Percentiles rank a stretch among this genome's conserved stretches.
Evolutionary conservation across 1,284 basidiomycete genomes (phyloP).

Genomic region (Termitomyces sp.): DNA sequence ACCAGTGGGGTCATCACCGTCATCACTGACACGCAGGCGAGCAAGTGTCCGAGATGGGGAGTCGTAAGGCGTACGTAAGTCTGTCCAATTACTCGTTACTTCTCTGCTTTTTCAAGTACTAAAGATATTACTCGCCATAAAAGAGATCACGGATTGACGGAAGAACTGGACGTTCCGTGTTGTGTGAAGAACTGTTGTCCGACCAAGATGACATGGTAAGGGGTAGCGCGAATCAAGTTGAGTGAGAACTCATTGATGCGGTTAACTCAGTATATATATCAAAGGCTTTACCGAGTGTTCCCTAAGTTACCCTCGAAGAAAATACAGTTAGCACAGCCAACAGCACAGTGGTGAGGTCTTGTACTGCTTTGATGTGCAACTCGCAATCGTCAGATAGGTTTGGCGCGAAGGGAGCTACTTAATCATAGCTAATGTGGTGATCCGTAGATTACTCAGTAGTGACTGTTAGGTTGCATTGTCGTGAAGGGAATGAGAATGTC

Average conservation of each 20-base stretch:
- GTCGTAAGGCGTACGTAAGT: slow-evolving; percentile 33
- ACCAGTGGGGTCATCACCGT: slow-evolving; percentile 15
- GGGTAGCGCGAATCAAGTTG: not conserved
- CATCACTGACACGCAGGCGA: slow-evolving; percentile 35
- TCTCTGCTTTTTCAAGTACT: not conserved
- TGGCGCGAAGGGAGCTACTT: not conserved
- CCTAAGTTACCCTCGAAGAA: slow-evolving; percentile 5
- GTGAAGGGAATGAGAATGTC: not conserved
- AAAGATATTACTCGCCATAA: slow-evolving; percentile 44
- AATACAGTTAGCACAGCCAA: slow-evolving; percentile 16
- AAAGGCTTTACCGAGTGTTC: slow-evolving; percentile 9
- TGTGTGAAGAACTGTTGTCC: slow-evolving; percentile 5
- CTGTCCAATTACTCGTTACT: slow-evolving; percentile 6
- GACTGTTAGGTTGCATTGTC: not conserved
- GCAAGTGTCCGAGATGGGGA: slow-evolving; percentile 37
- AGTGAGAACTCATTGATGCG: not conserved
- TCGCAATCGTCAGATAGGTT: not conserved
- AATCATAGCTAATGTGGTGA: not conserved
- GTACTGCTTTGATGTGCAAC: slow-evolving; percentile 15
- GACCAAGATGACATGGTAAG: slow-evolving; percentile 15
- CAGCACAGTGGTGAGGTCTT: not conserved
- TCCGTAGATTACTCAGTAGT: not conserved
- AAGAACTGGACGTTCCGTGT: slow-evolving; percentile 51
- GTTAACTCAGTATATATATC: slow-evolving; percentile 15
- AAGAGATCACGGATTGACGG: slow-evolving; percentile 73